Conservation (phyloP, 2,329 filamentous ascomycete species). For the Epichloe aotearoae region DNA sequence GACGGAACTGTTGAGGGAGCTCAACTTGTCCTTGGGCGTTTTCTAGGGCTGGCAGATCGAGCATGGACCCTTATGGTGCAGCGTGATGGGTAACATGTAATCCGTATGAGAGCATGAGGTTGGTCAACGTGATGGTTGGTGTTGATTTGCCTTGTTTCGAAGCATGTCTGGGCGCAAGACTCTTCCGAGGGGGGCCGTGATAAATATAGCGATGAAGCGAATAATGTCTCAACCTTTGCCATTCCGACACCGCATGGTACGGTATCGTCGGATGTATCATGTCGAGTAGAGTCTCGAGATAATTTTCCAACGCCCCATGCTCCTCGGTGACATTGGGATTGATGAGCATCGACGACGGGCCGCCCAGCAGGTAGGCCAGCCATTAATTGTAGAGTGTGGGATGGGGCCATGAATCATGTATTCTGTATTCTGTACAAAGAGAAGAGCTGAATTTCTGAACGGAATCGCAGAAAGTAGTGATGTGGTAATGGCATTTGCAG, state of each 20-base stretch:
- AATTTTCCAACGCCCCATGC: background rate
- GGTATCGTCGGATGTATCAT: background rate
- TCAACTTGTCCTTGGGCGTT: background rate
- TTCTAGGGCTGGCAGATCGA: background rate
- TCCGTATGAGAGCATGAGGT: background rate
- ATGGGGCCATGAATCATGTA: background rate
- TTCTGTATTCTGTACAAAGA: no score
- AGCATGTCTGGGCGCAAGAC: no score
- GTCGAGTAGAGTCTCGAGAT: background rate
- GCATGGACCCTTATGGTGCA: background rate
- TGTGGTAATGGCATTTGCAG: background rate
- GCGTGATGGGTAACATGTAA: background rate
- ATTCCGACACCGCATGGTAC: background rate
- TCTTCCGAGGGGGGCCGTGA: background rate
- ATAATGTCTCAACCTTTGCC: background rate
- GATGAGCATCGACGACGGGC: background rate
- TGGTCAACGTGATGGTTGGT: background rate
- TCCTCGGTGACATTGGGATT: background rate
- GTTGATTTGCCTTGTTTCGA: background rate
- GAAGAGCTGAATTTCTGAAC: no score
- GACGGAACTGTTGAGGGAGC: constrained; percentile 1
- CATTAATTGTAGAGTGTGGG: background rate
- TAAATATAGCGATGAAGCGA: background rate
- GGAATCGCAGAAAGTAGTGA: background rate
- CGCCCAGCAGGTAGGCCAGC: background rate